Base-by-base conservation (phyloP, 2,329 filamentous ascomycete species). In the Fusarium algeriense region DNA sequence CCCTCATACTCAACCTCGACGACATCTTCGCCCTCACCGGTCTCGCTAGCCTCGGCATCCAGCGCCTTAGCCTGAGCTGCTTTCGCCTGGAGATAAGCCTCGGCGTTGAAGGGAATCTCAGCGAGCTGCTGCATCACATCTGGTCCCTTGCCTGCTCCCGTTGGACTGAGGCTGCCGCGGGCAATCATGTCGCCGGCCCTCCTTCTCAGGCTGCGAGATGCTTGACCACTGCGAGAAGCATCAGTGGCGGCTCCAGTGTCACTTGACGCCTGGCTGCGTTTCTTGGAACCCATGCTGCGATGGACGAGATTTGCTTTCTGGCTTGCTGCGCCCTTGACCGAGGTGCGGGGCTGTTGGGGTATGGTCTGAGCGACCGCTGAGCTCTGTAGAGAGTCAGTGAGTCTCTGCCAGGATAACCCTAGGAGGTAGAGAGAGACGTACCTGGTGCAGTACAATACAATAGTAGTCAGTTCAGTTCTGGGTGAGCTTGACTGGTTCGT, bases 31-130 rank as follows among this genome's bases (percentile, higher is more conserved):
- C 43, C 44, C 10, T 69, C 66, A 11, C 64, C 66, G 11, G 48
- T 44, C 15, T 70, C 67, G n/a, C 49, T 53, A n/a, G 40, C 65
- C 23, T 71, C 68, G 23, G 52, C 57, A 41, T 46, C 49, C 17
- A 57, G 12, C 19, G 68, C 28, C 37, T 53, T 67, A 35, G 60
- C 64, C 4, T 56, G 68, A 40, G 68, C 63, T 28, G 60, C 68
- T 7, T 64, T 71, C 41, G 48, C 63, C 28, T 50, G 58, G 1
- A 53, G 26, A 30, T 64, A 71, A 11, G 54, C 68, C 20, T 71
- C 63, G 15, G 52, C 50, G 8, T 71, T 49, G 20, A 71, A 62
- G n/a, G 68, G 68, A 17, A 71, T 71, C 30, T 71, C 68, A 3
- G 44, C 43, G 23, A 71, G 53, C 19, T 70, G 67, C 32, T 71